Percentiles rank a stretch among this genome's conserved stretches.
phyloP scores from a whole-genome alignment of 73 alveolate species.

The Effrenium voratum region DNA sequence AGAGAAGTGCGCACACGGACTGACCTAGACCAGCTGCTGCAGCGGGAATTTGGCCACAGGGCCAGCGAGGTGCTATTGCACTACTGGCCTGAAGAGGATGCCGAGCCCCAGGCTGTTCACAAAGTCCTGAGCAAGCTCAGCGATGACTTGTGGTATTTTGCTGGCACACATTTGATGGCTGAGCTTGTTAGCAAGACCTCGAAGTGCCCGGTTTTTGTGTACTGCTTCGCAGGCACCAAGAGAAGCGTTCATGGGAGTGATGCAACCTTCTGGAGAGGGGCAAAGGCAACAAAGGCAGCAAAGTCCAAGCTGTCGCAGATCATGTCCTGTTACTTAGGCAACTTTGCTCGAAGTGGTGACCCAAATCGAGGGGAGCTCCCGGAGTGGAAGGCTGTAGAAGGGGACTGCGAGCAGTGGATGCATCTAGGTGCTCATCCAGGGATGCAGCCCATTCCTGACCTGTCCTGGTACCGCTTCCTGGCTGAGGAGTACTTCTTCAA shows the following conservation, averaged over 20 bases:
- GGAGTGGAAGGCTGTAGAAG: background rate
- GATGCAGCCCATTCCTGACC: background rate
- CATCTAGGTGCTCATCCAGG: background rate
- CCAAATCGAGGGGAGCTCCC: conserved; percentile 39
- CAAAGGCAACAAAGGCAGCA: too few relatives aligned
- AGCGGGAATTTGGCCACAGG: conserved; percentile 3
- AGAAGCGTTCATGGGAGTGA: conserved; percentile 65
- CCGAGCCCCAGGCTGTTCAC: conserved; percentile 37
- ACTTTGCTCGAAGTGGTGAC: conserved; percentile 61
- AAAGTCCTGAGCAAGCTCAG: conserved; percentile 17
- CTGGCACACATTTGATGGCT: conserved; percentile 46
- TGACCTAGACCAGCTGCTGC: conserved; percentile 24
- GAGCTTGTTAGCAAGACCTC: background rate
- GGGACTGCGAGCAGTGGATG: background rate
- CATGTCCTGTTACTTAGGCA: conserved; percentile 42
- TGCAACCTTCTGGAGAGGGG: conserved; percentile 44
- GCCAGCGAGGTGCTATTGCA: background rate
- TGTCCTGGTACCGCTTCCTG: conserved; percentile 30
- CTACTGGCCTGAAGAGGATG: background rate
- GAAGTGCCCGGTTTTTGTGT: background rate
- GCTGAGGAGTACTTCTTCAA: conserved; percentile 55
- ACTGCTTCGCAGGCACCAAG: conserved; percentile 55
- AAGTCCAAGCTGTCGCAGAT: background rate
- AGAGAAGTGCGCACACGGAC: conserved; percentile 31
- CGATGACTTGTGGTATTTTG: conserved; percentile 78